Evolutionary conservation across 2,329 filamentous ascomycete species (phyloP).

Genomic region (Venturiaceae sp.): DNA sequence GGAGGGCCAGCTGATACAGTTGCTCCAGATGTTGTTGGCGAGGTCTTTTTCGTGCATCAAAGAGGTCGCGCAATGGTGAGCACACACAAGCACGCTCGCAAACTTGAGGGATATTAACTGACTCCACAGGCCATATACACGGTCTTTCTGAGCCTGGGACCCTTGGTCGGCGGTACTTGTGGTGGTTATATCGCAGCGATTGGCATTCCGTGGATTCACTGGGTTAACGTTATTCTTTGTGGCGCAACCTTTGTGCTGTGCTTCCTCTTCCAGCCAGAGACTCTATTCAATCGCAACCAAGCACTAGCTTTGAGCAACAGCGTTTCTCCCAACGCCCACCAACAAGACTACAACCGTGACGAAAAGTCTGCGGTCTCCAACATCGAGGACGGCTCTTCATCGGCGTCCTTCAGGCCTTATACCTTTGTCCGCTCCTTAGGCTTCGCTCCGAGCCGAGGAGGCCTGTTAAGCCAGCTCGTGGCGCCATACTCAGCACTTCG

Average conservation of each 20-base stretch:
- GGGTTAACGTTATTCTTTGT: constrained; percentile 28
- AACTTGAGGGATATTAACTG: no score
- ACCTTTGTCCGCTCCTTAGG: constrained; percentile 25
- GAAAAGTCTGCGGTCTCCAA: not conserved
- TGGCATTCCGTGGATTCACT: constrained; percentile 29
- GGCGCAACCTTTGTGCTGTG: constrained; percentile 21
- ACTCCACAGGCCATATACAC: not conserved
- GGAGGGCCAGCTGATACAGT: constrained; percentile 24
- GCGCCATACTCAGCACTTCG: constrained; percentile 26
- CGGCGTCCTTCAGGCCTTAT: not conserved
- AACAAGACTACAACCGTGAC: constrained; percentile 1
- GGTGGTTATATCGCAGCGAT: constrained; percentile 2
- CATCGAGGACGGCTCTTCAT: not conserved
- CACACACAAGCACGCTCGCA: not conserved
- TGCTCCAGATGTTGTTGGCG: constrained; percentile 26
- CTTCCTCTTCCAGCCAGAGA: constrained; percentile 29
- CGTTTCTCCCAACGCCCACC: constrained; percentile 16
- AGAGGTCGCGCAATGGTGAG: constrained; percentile 27
- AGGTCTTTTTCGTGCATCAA: constrained; percentile 1
- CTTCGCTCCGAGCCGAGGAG: constrained; percentile 23
- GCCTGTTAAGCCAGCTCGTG: constrained; percentile 23
- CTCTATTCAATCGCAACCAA: constrained; percentile 25
- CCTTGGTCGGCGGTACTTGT: not conserved
- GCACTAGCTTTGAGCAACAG: constrained; percentile 8
- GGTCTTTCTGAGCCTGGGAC: not conserved